phyloP scores from a whole-genome alignment of 768 basidiomycete species.

The Tylopilus sp. region DNA sequence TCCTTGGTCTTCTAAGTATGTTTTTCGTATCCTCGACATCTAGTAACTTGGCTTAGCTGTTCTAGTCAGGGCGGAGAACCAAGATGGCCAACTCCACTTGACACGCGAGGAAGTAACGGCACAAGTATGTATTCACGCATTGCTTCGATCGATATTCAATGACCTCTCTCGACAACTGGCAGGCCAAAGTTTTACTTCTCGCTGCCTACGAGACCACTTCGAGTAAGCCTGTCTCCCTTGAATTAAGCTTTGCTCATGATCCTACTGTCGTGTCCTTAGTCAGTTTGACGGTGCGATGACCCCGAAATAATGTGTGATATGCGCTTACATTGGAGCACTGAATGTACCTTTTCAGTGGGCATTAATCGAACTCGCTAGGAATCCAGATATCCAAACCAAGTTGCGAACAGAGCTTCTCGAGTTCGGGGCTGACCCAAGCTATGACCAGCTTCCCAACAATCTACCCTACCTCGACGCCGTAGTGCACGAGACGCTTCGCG shows the following conservation, averaged over 20 bases:
- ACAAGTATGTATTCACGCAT: conserved; percentile 20
- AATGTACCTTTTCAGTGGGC: conserved; percentile 44
- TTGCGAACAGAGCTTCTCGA: conserved; percentile 51
- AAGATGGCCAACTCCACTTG: conserved; percentile 30
- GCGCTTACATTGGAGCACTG: neutral
- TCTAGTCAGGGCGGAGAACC: conserved; percentile 37
- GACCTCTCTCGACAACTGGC: neutral
- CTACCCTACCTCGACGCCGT: conserved; percentile 57
- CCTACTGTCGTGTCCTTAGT: neutral
- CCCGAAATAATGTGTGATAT: neutral
- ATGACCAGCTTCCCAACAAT: conserved; percentile 47
- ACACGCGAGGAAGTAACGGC: conserved; percentile 40
- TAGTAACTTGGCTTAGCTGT: neutral
- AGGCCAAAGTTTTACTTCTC: conserved; percentile 38
- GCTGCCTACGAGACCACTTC: conserved; percentile 42
- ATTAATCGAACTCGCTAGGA: conserved; percentile 49
- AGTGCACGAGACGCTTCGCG: conserved; percentile 42
- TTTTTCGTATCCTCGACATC: neutral
- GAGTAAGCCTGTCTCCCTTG: conserved; percentile 16
- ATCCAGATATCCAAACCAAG: conserved; percentile 43
- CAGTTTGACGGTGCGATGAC: conserved; percentile 9
- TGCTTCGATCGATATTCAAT: neutral
- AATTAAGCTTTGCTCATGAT: neutral
- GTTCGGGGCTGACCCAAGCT: conserved; percentile 45
- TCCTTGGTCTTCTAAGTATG: conserved; percentile 38